These are phyloP conservation scores for Glaciozyma antarctica DNA, from an alignment of 768 basidiomycete species.

Conservation along the genomic window DNA sequence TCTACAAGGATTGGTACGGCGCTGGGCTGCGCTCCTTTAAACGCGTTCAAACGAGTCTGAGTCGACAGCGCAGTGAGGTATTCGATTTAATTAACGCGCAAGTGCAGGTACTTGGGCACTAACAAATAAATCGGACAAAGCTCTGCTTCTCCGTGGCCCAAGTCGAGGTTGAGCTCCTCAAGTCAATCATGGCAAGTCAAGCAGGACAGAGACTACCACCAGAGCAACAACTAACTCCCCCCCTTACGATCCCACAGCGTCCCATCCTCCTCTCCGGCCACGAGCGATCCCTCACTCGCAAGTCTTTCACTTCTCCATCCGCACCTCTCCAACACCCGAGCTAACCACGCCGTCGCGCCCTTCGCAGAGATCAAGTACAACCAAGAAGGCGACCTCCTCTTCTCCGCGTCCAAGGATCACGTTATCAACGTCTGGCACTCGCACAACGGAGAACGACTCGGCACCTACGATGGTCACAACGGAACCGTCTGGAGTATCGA, in stretches of 20 bases:
- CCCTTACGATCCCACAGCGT: constrained; percentile 1
- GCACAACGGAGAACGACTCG: constrained; percentile 92
- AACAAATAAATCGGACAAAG: too few species aligned
- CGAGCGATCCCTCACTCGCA: constrained; percentile 76
- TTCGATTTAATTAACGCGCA: too few species aligned
- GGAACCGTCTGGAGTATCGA: constrained; percentile 95
- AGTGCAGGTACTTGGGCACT: too few species aligned
- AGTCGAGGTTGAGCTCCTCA: too few species aligned
- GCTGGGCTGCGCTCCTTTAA: too few species aligned
- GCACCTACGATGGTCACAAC: constrained; percentile 93
- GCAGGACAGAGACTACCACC: not conserved
- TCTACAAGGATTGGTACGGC: too few species aligned
- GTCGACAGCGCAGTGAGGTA: too few species aligned
- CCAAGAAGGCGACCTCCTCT: constrained; percentile 86
- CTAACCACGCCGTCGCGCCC: constrained; percentile 42
- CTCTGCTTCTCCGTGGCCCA: too few species aligned
- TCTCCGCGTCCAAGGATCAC: constrained; percentile 91
- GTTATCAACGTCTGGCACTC: constrained; percentile 87
- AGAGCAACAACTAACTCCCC: not conserved
- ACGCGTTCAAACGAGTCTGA: too few species aligned
- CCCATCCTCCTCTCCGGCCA: constrained; percentile 55
- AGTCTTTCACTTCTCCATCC: not conserved
- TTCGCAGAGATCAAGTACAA: constrained; percentile 97
- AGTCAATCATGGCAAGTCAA: too few species aligned
- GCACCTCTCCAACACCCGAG: not conserved